Evolutionary conservation across 2,329 filamentous ascomycete species (phyloP).

Genomic region (Trichoderma arundinaceum): DNA sequence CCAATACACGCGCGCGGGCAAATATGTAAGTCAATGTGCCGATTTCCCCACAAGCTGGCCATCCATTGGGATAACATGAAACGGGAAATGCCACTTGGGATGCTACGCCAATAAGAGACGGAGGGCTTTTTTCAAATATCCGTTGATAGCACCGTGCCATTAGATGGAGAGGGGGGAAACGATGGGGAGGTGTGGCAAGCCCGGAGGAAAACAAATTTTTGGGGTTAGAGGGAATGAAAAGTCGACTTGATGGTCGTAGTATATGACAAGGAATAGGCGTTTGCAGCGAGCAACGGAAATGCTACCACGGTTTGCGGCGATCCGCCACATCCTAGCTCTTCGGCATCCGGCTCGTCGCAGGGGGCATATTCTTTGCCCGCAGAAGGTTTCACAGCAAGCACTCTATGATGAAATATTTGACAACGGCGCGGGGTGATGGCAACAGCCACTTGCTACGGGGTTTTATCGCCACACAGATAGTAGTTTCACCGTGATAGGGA

Average conservation of each 20-base stretch:
- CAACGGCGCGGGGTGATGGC: neutral
- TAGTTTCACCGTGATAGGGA: slow-evolving; percentile 24
- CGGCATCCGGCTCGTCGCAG: slow-evolving; percentile 1
- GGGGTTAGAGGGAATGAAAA: neutral
- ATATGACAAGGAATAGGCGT: neutral
- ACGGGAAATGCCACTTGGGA: slow-evolving; percentile 12
- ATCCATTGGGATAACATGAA: slow-evolving; percentile 7
- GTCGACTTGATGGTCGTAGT: neutral
- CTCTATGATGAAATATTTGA: no score
- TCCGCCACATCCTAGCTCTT: neutral
- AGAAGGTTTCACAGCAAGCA: no score
- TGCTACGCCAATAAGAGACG: slow-evolving; percentile 13
- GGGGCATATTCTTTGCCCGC: neutral
- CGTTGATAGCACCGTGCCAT: slow-evolving; percentile 25
- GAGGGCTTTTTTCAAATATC: slow-evolving; percentile 25
- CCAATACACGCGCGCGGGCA: neutral
- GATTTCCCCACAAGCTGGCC: slow-evolving; percentile 16
- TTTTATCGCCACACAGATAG: slow-evolving; percentile 1
- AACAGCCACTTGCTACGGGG: neutral
- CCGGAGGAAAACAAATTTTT: no score
- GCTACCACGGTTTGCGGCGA: neutral
- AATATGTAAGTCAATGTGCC: slow-evolving; percentile 2
- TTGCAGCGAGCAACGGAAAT: neutral
- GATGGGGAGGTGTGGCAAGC: neutral
- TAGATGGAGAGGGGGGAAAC: slow-evolving; percentile 8